These are phyloP conservation scores for Corchorus capsularis DNA, from an alignment of 345 rosid species.

Conservation along the genomic window DNA sequence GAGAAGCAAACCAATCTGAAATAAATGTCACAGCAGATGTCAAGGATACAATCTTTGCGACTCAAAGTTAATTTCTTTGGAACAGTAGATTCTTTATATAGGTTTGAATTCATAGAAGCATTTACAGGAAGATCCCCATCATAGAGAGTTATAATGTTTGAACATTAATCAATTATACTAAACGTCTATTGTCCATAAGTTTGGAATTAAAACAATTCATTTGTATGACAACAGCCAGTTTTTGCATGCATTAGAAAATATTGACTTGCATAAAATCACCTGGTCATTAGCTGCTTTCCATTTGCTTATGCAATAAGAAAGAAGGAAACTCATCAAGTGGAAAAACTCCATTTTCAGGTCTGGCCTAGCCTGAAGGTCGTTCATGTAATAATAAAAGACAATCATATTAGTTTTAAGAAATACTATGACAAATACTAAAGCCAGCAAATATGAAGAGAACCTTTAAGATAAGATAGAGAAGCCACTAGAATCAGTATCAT, in stretches of 20 bases:
- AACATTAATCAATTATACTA: background rate
- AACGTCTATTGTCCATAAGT: background rate
- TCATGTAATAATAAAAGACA: background rate
- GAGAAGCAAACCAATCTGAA: slow-evolving; percentile 66
- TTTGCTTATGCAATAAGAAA: slow-evolving; percentile 71
- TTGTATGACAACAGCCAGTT: background rate
- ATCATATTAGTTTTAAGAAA: slow-evolving; percentile 1
- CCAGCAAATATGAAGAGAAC: slow-evolving; percentile 6
- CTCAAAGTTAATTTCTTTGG: background rate
- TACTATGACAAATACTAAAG: background rate
- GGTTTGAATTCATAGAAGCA: background rate
- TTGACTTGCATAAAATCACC: slow-evolving; percentile 35
- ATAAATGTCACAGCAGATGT: background rate
- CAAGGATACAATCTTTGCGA: background rate
- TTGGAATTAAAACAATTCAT: background rate
- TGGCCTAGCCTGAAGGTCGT: slow-evolving; percentile 59
- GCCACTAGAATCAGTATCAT: slow-evolving; percentile 1
- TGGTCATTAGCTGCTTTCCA: slow-evolving; percentile 68
- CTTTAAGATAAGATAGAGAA: slow-evolving; percentile 7
- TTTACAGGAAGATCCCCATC: background rate
- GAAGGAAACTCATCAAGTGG: slow-evolving; percentile 76
- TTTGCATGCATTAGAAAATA: background rate
- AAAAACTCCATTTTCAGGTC: slow-evolving; percentile 80
- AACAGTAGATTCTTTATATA: background rate
- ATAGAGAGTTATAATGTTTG: background rate